phyloP scores from a whole-genome alignment of 768 basidiomycete species.

The Amanita jacksonii region DNA sequence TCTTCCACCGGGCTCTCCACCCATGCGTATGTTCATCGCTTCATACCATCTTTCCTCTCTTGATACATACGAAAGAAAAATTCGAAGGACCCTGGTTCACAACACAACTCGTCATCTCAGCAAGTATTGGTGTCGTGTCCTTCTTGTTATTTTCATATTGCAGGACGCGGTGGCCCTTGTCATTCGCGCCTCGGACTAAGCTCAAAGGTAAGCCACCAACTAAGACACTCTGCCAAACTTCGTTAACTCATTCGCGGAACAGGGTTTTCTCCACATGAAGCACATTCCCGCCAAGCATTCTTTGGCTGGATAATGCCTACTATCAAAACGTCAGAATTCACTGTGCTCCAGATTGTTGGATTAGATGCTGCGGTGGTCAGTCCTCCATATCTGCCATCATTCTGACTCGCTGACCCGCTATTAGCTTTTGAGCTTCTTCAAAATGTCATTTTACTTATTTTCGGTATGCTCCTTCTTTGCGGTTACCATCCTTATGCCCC shows the following conservation, averaged over 20 bases:
- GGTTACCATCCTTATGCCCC: conserved; percentile 80
- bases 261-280: conserved; percentile 94
- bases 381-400: conserved; percentile 10
- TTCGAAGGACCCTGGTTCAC: conserved; percentile 95
- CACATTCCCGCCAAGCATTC: conserved; percentile 76
- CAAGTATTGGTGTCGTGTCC: conserved; percentile 64
- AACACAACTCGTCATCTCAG: conserved; percentile 78
- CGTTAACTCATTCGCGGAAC: conserved; percentile 2
- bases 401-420: neutral
- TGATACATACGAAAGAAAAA: conserved; percentile 35
- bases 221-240: conserved; percentile 2
- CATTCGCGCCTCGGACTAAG: conserved; percentile 91
- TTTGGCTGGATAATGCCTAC: conserved; percentile 98
- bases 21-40: conserved; percentile 37
- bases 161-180: conserved; percentile 78
- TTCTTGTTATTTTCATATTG: conserved; percentile 88
- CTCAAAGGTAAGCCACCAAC: conserved; percentile 54
- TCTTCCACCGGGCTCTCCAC: conserved; percentile 55
- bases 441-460: conserved; percentile 91
- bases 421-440: conserved; percentile 90
- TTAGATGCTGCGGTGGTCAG: conserved; percentile 92
- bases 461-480: conserved; percentile 79
- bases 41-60: neutral
- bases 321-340: conserved; percentile 81
- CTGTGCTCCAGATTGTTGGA: conserved; percentile 92